A percentile compares a stretch with the other conserved stretches of the same genome.
These are phyloP conservation scores for Mastigamoeba balamuthi DNA, from an alignment of 78 protist species.

Conservation along the genomic window DNA sequence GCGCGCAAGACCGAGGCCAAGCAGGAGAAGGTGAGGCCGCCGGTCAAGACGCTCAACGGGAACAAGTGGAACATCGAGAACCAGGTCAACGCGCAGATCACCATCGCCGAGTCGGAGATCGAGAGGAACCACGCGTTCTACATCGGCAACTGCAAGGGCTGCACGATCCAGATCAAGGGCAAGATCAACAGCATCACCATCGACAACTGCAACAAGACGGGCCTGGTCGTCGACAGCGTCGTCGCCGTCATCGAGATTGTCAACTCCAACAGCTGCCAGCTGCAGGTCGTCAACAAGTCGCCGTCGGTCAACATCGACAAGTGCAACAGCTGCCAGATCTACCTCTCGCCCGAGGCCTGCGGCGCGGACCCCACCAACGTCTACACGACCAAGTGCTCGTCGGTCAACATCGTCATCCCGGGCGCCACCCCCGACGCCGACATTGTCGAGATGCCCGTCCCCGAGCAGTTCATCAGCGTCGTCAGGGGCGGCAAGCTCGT, in stretches of 20 bases:
- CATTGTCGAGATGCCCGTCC: constrained; percentile 38
- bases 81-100: constrained; percentile 42
- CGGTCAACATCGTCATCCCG: constrained; percentile 73
- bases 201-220: constrained; percentile 73
- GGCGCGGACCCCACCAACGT: constrained; percentile 43
- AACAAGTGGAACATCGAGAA: constrained; percentile 78
- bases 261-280: constrained; percentile 61
- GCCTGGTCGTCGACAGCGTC: constrained; percentile 65
- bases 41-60: constrained; percentile 38
- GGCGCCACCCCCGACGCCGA: constrained; percentile 27
- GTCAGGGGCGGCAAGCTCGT: constrained; percentile 18
- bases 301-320: constrained; percentile 75
- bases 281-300: constrained; percentile 53
- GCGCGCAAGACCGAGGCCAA: constrained; percentile 7
- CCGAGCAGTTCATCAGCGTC: constrained; percentile 69
- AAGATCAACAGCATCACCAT: constrained; percentile 75
- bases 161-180: constrained; percentile 57
- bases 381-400: constrained; percentile 71
- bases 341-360: constrained; percentile 34
- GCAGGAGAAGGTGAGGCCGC: constrained; percentile 12
- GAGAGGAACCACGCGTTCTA: constrained; percentile 55
- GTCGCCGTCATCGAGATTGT: constrained; percentile 65
- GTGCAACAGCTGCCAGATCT: constrained; percentile 59
- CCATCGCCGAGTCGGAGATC: constrained; percentile 18
- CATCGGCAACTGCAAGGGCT: constrained; percentile 50